These are phyloP conservation scores for Aspergillus thermomutatus DNA, from an alignment of 2,329 filamentous ascomycete species.

Conservation along the genomic window DNA sequence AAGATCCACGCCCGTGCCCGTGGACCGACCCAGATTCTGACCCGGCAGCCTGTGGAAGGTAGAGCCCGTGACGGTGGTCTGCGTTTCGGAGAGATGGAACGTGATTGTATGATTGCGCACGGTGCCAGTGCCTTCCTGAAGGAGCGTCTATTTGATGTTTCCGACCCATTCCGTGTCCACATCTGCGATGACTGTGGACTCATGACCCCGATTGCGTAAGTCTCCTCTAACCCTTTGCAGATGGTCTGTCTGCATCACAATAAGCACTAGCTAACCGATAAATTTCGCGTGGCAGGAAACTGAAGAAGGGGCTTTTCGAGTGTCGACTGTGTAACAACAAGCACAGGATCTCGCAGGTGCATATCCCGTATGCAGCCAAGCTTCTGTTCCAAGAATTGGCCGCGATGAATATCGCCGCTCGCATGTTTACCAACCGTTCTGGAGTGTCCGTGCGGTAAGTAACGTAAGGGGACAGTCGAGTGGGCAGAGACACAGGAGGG, in stretches of 20 bases:
- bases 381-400: slow-evolving; percentile 96
- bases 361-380: slow-evolving; percentile 97
- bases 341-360: slow-evolving; percentile 95
- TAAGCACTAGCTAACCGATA: slow-evolving; percentile 24
- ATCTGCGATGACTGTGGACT: slow-evolving; percentile 98
- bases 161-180: slow-evolving; percentile 95
- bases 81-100: slow-evolving; percentile 99
- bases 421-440: slow-evolving; percentile 81
- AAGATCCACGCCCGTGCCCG: slow-evolving; percentile 99
- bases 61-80: slow-evolving; percentile 96
- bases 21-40: slow-evolving; percentile 95
- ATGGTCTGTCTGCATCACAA: slow-evolving; percentile 3
- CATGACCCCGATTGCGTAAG: slow-evolving; percentile 99
- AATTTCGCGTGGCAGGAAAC: slow-evolving; percentile 57
- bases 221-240: slow-evolving; percentile 27
- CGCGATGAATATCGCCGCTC: slow-evolving; percentile 96
- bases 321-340: slow-evolving; percentile 99
- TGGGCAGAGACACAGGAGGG: neutral
- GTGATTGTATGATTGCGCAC: slow-evolving; percentile 99
- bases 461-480: neutral
- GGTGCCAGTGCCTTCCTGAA: slow-evolving; percentile 96
- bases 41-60: slow-evolving; percentile 95
- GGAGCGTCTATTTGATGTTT: slow-evolving; percentile 94
- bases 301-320: slow-evolving; percentile 94
- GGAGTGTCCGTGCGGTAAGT: slow-evolving; percentile 41